Conservation (phyloP, 108 stramenopile species). For the Cylindrotheca closterium region DNA sequence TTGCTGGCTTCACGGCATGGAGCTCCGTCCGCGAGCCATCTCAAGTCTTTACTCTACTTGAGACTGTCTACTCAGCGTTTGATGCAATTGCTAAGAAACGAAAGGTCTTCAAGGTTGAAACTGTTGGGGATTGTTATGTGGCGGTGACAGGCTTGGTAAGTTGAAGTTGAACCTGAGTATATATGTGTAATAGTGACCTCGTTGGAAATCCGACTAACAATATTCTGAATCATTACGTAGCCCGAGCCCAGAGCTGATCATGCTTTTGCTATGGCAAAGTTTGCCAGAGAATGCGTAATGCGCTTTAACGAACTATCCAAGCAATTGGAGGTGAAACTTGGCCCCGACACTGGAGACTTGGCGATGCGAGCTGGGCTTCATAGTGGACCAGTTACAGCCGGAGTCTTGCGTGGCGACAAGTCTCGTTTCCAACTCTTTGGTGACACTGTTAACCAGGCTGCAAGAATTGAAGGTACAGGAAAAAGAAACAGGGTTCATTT, state of each 20-base stretch:
- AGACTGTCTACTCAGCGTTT: constrained; percentile 50
- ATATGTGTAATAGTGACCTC: too few species aligned
- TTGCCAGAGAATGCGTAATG: constrained; percentile 37
- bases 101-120: constrained; percentile 54
- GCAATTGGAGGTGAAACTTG: constrained; percentile 25
- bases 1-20: constrained; percentile 54
- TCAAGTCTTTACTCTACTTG: constrained; percentile 56
- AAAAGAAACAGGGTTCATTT: constrained; percentile 43
- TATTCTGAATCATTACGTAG: too few species aligned
- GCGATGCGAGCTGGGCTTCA: constrained; percentile 55
- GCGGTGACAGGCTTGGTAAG: constrained; percentile 57
- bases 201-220: too few species aligned
- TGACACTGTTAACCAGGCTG: constrained; percentile 60
- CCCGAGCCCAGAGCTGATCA: constrained; percentile 51
- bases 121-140: constrained; percentile 55
- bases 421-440: constrained; percentile 65
- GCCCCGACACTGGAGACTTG: constrained; percentile 32
- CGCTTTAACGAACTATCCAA: constrained; percentile 35
- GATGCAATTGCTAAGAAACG: constrained; percentile 38
- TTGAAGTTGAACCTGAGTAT: too few species aligned
- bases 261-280: constrained; percentile 44
- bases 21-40: constrained; percentile 38
- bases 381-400: constrained; percentile 62
- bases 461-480: constrained; percentile 50
- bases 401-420: constrained; percentile 58